These are phyloP conservation scores for Bremia lactucae DNA, from an alignment of 352 stramenopile species.

Conservation along the genomic window DNA sequence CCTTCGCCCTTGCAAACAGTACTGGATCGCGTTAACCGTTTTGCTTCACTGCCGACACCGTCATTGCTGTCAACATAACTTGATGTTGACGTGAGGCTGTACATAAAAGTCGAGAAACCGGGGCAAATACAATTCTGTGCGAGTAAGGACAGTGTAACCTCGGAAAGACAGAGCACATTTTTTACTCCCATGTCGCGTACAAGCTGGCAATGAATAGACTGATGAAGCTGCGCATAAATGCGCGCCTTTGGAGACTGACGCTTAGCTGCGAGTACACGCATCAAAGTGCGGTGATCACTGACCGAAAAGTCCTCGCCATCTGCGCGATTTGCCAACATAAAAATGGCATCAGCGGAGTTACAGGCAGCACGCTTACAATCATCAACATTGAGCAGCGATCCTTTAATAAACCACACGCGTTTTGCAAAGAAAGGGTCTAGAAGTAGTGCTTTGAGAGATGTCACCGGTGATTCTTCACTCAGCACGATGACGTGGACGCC, in stretches of 20 bases:
- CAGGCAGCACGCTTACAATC: constrained; percentile 65
- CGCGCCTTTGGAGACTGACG: constrained; percentile 40
- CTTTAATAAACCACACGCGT: constrained; percentile 71
- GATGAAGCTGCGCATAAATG: constrained; percentile 66
- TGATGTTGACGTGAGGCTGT: constrained; percentile 76
- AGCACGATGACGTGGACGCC: constrained; percentile 72
- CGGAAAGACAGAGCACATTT: constrained; percentile 70
- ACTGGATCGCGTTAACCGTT: constrained; percentile 13
- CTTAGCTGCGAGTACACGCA: constrained; percentile 70
- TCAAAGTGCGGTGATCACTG: constrained; percentile 71
- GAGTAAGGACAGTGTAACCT: constrained; percentile 71
- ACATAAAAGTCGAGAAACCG: constrained; percentile 82
- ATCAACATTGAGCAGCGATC: constrained; percentile 69
- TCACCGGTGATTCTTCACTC: constrained; percentile 63
- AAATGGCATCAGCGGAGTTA: constrained; percentile 53
- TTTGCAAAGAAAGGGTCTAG: constrained; percentile 82
- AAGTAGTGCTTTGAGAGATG: constrained; percentile 60
- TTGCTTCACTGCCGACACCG: constrained; percentile 17
- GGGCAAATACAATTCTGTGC: constrained; percentile 80
- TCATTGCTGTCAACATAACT: constrained; percentile 43
- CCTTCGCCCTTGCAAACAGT: constrained; percentile 23
- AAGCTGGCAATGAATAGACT: constrained; percentile 62
- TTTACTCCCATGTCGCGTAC: constrained; percentile 68
- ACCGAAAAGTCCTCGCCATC: constrained; percentile 54
- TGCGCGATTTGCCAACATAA: constrained; percentile 58